A percentile compares a stretch with the other conserved stretches of the same genome.
Conservation (phyloP, 495 filamentous ascomycete genomes). For the Talaromyces trachyspermus region DNA sequence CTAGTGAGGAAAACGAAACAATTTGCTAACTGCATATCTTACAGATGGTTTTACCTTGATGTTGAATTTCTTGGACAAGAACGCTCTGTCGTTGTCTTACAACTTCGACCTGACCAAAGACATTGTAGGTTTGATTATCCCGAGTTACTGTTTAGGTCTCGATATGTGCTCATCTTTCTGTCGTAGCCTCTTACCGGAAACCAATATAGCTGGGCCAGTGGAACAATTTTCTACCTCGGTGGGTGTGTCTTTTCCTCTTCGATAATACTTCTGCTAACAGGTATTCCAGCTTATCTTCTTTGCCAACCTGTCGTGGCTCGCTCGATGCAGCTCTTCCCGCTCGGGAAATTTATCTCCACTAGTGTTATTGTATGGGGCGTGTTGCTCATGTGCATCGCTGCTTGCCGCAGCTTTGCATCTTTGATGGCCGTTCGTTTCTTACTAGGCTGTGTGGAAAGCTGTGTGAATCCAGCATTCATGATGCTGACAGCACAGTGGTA, state of each 20-base stretch:
- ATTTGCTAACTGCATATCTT: neutral
- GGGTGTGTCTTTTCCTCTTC: neutral
- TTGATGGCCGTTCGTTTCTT: constrained; percentile 25
- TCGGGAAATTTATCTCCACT: constrained; percentile 36
- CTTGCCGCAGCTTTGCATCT: constrained; percentile 15
- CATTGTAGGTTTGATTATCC: neutral
- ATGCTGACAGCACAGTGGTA: constrained; percentile 45
- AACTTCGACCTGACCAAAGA: neutral
- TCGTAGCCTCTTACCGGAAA: neutral
- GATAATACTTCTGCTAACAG: neutral
- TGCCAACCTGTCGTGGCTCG: neutral
- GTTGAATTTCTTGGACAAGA: neutral
- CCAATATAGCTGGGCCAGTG: neutral
- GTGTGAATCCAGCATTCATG: constrained; percentile 23
- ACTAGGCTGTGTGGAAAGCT: constrained; percentile 23
- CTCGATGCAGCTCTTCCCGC: constrained; percentile 20
- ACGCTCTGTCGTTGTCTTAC: neutral
- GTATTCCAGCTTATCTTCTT: neutral
- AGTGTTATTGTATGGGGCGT: constrained; percentile 31
- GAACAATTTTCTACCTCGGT: neutral
- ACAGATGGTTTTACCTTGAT: neutral
- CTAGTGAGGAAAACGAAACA: neutral
- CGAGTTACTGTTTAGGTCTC: neutral
- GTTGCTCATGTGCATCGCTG: constrained; percentile 18
- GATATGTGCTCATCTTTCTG: neutral